Conservation (phyloP, 495 filamentous ascomycete genomes). For the Aspergillus bridgeri region DNA sequence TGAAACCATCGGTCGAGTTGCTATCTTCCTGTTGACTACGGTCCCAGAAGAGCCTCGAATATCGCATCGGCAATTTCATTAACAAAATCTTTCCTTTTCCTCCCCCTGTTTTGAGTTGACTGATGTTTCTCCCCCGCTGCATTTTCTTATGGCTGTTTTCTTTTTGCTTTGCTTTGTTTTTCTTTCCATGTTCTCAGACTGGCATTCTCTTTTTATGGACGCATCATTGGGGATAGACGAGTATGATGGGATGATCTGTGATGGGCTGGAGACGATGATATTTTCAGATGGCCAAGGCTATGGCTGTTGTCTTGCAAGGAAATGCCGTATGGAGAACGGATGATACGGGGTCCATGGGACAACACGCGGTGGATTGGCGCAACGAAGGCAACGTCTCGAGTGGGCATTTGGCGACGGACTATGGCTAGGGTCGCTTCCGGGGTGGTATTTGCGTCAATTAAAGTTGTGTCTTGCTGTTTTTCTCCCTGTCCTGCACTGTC, state of each 20-base stretch:
- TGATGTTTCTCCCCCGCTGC: slow-evolving; percentile 5
- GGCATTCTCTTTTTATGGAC: slow-evolving; percentile 21
- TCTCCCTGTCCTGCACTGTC: slow-evolving; percentile 9
- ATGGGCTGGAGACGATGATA: slow-evolving; percentile 12
- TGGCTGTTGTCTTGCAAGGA: slow-evolving; percentile 8
- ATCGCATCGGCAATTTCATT: slow-evolving; percentile 5
- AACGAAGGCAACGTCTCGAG: slow-evolving; percentile 10
- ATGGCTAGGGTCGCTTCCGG: slow-evolving; percentile 52
- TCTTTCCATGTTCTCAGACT: slow-evolving; percentile 13
- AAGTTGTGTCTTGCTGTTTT: slow-evolving; percentile 24
- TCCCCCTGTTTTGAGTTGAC: slow-evolving; percentile 17
- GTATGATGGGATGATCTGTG: slow-evolving; percentile 15
- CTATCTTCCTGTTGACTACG: slow-evolving; percentile 21
- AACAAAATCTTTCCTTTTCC: slow-evolving; percentile 8
- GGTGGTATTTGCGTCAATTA: slow-evolving; percentile 48
- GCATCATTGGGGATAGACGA: slow-evolving; percentile 23
- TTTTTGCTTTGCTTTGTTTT: slow-evolving; percentile 7
- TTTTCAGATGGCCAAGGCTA: slow-evolving; percentile 9
- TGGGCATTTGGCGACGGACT: slow-evolving; percentile 46
- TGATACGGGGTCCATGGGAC: slow-evolving; percentile 6
- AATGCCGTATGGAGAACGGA: slow-evolving; percentile 8
- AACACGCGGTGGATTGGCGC: slow-evolving; percentile 10
- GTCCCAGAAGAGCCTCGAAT: slow-evolving; percentile 20
- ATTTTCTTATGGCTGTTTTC: slow-evolving; percentile 7
- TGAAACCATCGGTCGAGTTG: slow-evolving; percentile 24